Evolutionary conservation across 805 yeast genomes (phyloP).

Genomic region (Barnettozyma sp.): DNA sequence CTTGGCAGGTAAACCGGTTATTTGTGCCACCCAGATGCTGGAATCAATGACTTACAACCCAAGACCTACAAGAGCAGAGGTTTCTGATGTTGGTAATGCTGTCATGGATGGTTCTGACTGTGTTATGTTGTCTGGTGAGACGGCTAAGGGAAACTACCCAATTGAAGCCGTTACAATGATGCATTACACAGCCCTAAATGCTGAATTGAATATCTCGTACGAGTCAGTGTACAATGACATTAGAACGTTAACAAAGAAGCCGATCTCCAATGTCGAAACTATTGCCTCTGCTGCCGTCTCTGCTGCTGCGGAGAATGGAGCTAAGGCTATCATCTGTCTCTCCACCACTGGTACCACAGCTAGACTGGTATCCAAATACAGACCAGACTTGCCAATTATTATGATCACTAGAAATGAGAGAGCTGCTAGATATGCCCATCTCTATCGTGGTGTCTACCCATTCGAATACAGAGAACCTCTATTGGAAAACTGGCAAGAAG

Average conservation of each 20-base stretch:
- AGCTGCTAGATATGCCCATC: constrained; percentile 92
- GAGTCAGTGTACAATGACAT: constrained; percentile 77
- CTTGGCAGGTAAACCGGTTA: constrained; percentile 98
- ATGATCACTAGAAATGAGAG: constrained; percentile 95
- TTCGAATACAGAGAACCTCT: constrained; percentile 65
- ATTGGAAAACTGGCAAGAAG: constrained; percentile 84
- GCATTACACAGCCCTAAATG: constrained; percentile 95
- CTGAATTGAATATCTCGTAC: constrained; percentile 96
- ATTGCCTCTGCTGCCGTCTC: constrained; percentile 96
- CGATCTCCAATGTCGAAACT: constrained; percentile 92
- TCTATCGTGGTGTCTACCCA: constrained; percentile 98
- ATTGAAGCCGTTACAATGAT: constrained; percentile 95
- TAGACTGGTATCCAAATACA: constrained; percentile 93
- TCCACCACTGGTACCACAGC: constrained; percentile 95
- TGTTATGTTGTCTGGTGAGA: constrained; percentile 99
- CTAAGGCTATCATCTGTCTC: constrained; percentile 93
- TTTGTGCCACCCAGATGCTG: constrained; percentile 99
- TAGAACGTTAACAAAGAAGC: constrained; percentile 77
- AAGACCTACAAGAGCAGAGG: constrained; percentile 99
- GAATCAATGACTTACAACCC: constrained; percentile 99
- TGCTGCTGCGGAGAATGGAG: constrained; percentile 92
- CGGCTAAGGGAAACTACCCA: constrained; percentile 99
- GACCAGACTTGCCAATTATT: constrained; percentile 95
- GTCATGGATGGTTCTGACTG: constrained; percentile 99
- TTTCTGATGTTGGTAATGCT: constrained; percentile 98